Evolutionary conservation across 2,329 filamentous ascomycete genomes (phyloP), one percentile per base, ranked within the genome.

Genomic region (Pseudogymnoascus sp.): DNA sequence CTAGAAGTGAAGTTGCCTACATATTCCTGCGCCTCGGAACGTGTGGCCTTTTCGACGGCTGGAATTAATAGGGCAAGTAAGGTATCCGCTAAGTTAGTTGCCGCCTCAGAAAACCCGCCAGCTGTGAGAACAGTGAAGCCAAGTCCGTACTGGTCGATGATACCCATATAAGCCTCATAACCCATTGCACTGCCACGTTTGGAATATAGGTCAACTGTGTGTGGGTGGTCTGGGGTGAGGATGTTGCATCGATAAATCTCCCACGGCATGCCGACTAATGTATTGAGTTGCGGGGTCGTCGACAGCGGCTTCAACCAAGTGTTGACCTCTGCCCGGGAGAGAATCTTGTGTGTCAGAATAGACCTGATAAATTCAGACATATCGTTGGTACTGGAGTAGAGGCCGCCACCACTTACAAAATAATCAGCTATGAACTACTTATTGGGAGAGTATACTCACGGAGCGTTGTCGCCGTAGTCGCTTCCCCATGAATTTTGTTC

Each of bases 341-440:
- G 40, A n/a, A 61, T 31, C 13, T 54, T 33, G 26, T 44, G 26
- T 10, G 37, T 36, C n/a, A 61, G 31, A 5, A 61, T 61, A 21
- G 59, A 58, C 8, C 17, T 35, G 21, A 61, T 50, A 11, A 76
- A 75, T 72, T 9, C 69, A 67, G 24, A 61, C 11, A 61, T 37
- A 17, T 61, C 44, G 33, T 31, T 61, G 10, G 76, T 73, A 4
- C 76, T 68, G 2, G 73, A 69, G 57, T 74, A 74, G 36, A 66
- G 68, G 2, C 77, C 69, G 31, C 73, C 70, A 0, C 73, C 70
- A 1, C 75, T 76, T n/a, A 26, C 35, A n/a, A 17, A 29, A 26
- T 29, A 17, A 54, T 54, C 17, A 54, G 44, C 26, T 7, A 31
- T 17, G n/a, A 33, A 11, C 17, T 13, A 44, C 2, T 24, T 44